phyloP scores from a whole-genome alignment of 352 stramenopile species.

The Phytophthora multivora region DNA sequence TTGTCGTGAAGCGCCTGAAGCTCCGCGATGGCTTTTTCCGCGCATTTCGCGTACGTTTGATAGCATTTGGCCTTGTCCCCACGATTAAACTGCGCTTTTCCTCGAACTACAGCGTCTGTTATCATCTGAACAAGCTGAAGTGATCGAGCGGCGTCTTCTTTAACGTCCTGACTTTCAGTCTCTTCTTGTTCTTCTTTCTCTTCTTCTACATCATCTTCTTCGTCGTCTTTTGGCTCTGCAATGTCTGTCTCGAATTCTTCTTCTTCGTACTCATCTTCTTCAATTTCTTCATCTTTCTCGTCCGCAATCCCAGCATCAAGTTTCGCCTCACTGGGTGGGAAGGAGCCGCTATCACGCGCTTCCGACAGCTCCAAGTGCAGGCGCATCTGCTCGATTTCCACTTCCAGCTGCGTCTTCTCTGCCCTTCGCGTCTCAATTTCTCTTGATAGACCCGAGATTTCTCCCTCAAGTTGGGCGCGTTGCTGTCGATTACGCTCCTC shows the following conservation, averaged over 20 bases:
- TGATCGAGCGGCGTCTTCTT: slow-evolving; percentile 44
- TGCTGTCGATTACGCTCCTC: slow-evolving; percentile 14
- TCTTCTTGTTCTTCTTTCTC: slow-evolving; percentile 34
- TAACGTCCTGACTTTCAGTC: slow-evolving; percentile 35
- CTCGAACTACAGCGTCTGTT: slow-evolving; percentile 53
- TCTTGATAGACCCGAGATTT: slow-evolving; percentile 35
- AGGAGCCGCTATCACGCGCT: slow-evolving; percentile 8
- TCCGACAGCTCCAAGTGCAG: slow-evolving; percentile 64
- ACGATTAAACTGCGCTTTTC: slow-evolving; percentile 76
- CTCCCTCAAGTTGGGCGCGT: slow-evolving; percentile 19
- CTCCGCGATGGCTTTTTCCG: slow-evolving; percentile 47
- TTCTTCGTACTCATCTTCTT: slow-evolving; percentile 24
- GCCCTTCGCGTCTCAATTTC: slow-evolving; percentile 45
- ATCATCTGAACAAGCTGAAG: slow-evolving; percentile 52
- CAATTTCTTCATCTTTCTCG: slow-evolving; percentile 20
- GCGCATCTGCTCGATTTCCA: slow-evolving; percentile 64
- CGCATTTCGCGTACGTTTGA: slow-evolving; percentile 60
- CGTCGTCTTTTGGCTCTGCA: slow-evolving; percentile 26
- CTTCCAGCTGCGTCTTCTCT: slow-evolving; percentile 61
- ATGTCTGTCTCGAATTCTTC: slow-evolving; percentile 12
- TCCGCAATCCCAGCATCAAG: not conserved
- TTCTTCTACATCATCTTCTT: slow-evolving; percentile 26
- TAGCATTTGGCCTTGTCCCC: slow-evolving; percentile 80
- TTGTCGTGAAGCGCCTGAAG: slow-evolving; percentile 43
- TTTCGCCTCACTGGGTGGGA: slow-evolving; percentile 29